These are phyloP conservation scores for Artomyces pyxidatus DNA, from an alignment of 768 basidiomycete genomes.

Conservation along the genomic window DNA sequence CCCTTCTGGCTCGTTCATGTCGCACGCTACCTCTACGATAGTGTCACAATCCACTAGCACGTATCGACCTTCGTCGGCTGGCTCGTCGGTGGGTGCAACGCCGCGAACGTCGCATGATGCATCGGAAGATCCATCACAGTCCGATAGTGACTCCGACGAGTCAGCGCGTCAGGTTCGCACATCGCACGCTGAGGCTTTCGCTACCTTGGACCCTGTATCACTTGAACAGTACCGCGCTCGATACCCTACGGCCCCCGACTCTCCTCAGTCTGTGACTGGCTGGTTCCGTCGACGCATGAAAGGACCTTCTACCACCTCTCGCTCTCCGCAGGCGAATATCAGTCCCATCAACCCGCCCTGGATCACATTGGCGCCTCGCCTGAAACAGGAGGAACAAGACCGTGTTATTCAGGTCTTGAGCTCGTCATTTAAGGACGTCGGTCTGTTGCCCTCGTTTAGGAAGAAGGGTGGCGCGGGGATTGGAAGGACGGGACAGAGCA, in stretches of 20 bases:
- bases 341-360: constrained; percentile 41
- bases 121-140: constrained; percentile 2
- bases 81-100: constrained; percentile 1
- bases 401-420: constrained; percentile 63
- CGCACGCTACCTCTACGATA: not conserved
- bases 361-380: constrained; percentile 56
- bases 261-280: constrained; percentile 1
- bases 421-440: constrained; percentile 74
- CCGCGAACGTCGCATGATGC: constrained; percentile 5
- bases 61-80: not conserved
- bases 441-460: constrained; percentile 52
- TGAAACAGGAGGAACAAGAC: constrained; percentile 59
- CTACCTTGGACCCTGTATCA: constrained; percentile 21
- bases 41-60: not conserved
- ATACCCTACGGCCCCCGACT: not conserved
- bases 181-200: constrained; percentile 29
- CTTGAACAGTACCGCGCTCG: constrained; percentile 20
- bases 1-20: constrained; percentile 2
- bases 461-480: constrained; percentile 16
- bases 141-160: constrained; percentile 17
- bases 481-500: constrained; percentile 14
- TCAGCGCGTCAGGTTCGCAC: constrained; percentile 18
- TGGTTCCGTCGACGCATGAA: constrained; percentile 11
- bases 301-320: constrained; percentile 8
- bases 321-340: constrained; percentile 19